Evolutionary conservation across 2,329 filamentous ascomycete species (phyloP).

Genomic region (Alternaria alternata): DNA sequence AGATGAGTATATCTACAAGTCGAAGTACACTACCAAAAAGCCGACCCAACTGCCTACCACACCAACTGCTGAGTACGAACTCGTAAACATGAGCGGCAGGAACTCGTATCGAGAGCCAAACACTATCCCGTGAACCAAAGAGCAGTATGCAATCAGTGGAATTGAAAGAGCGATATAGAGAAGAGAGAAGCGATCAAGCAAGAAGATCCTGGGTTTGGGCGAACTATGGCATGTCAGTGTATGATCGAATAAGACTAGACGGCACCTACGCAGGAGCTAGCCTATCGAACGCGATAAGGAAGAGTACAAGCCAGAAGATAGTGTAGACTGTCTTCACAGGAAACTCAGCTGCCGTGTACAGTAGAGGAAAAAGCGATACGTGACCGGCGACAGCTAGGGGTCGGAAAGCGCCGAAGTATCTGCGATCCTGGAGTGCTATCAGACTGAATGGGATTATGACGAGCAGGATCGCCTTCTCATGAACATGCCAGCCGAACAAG

Average conservation of each 20-base stretch:
- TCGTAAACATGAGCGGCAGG: slow-evolving; percentile 95
- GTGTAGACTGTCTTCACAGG: slow-evolving; percentile 95
- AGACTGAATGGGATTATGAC: slow-evolving; percentile 96
- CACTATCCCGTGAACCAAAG: slow-evolving; percentile 79
- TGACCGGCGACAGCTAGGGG: slow-evolving; percentile 93
- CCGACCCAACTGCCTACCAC: slow-evolving; percentile 95
- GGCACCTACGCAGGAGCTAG: slow-evolving; percentile 76
- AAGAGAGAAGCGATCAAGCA: slow-evolving; percentile 89
- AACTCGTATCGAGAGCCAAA: slow-evolving; percentile 89
- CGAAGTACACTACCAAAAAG: slow-evolving; percentile 90
- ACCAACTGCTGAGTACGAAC: slow-evolving; percentile 92
- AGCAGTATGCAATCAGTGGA: slow-evolving; percentile 88
- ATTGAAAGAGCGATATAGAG: slow-evolving; percentile 91
- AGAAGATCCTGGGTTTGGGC: slow-evolving; percentile 79
- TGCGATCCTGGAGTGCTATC: slow-evolving; percentile 86
- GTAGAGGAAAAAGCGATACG: slow-evolving; percentile 90
- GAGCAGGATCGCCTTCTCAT: slow-evolving; percentile 94
- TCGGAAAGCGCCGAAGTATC: slow-evolving; percentile 89
- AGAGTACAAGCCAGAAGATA: slow-evolving; percentile 86
- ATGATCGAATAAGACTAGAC: background rate
- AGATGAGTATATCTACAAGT: slow-evolving; percentile 29
- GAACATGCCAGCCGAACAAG: slow-evolving; percentile 97
- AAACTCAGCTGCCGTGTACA: slow-evolving; percentile 92
- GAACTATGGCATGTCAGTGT: slow-evolving; percentile 58
- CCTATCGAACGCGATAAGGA: slow-evolving; percentile 85